Conservation (phyloP, 345 rosid species). For the Toxicodendron radicans region DNA sequence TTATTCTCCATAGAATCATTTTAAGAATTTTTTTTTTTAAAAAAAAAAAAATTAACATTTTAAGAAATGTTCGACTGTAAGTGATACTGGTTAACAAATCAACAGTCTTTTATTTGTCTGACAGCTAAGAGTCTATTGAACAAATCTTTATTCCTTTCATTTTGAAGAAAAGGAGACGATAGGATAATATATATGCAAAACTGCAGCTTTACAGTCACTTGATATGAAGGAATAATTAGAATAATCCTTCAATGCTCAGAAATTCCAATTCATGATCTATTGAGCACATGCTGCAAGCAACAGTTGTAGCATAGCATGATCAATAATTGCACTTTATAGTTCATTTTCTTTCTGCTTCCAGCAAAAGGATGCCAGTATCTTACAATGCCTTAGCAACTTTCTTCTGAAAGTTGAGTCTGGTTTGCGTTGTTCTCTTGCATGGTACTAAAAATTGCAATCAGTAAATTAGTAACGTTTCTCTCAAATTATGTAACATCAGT, state of each 20-base stretch:
- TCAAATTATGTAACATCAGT: neutral
- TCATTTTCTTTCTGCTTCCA: constrained; percentile 2
- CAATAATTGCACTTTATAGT: constrained; percentile 6
- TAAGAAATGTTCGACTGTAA: too few species aligned
- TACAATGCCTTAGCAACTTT: constrained; percentile 41
- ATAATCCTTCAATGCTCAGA: neutral
- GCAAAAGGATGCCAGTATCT: neutral
- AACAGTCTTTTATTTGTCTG: too few species aligned
- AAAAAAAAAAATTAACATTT: too few species aligned
- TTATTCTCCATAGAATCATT: too few species aligned
- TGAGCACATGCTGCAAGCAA: neutral
- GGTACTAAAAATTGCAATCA: too few species aligned
- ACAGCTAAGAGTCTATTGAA: neutral
- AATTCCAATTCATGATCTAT: neutral
- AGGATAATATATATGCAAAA: too few species aligned
- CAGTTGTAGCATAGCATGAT: neutral
- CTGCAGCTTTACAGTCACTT: neutral
- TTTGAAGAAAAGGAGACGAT: too few species aligned
- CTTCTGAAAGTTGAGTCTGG: constrained; percentile 55
- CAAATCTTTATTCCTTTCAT: neutral
- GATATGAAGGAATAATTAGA: neutral
- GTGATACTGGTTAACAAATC: too few species aligned
- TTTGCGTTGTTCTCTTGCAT: constrained; percentile 61
- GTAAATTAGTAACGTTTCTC: neutral
- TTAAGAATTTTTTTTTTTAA: too few species aligned